These are phyloP conservation scores for Lactarius hengduanensis DNA, from an alignment of 768 basidiomycete genomes.

Conservation along the genomic window DNA sequence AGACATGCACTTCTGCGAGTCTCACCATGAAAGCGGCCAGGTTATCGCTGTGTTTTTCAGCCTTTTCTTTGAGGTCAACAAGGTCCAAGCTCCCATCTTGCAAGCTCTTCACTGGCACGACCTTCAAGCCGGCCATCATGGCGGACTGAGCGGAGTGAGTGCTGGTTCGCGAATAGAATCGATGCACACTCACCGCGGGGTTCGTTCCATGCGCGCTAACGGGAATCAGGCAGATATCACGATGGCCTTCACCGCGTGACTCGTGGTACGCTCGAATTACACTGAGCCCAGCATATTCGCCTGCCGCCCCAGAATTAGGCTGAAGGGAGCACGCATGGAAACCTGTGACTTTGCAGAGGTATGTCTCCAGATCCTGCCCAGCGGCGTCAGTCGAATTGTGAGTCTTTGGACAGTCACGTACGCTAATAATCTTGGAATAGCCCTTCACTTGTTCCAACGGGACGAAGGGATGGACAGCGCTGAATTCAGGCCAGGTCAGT, in stretches of 20 bases:
- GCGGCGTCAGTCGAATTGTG: slow-evolving; percentile 7
- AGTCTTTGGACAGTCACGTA: slow-evolving; percentile 31
- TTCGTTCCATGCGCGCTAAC: slow-evolving; percentile 98
- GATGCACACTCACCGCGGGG: slow-evolving; percentile 69
- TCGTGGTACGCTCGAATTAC: slow-evolving; percentile 95
- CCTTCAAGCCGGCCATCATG: slow-evolving; percentile 95
- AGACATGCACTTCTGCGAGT: slow-evolving; percentile 6
- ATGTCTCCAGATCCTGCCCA: slow-evolving; percentile 81
- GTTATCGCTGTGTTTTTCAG: slow-evolving; percentile 85
- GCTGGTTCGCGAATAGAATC: background rate
- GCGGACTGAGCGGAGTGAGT: slow-evolving; percentile 64
- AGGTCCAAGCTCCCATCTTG: slow-evolving; percentile 88
- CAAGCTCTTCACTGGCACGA: slow-evolving; percentile 90
- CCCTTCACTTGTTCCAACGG: slow-evolving; percentile 88
- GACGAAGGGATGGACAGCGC: slow-evolving; percentile 88
- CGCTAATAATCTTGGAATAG: slow-evolving; percentile 79
- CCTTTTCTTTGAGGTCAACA: slow-evolving; percentile 79
- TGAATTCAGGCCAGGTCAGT: slow-evolving; percentile 91
- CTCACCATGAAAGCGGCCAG: slow-evolving; percentile 93
- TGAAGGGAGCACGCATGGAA: slow-evolving; percentile 96
- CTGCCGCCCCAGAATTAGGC: slow-evolving; percentile 97
- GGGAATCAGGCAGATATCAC: slow-evolving; percentile 92
- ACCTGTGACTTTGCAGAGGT: slow-evolving; percentile 94
- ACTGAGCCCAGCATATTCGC: slow-evolving; percentile 94
- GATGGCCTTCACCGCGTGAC: slow-evolving; percentile 78